Percentiles rank a stretch among this genome's conserved stretches.
Conservation (phyloP, 768 basidiomycete species). For the Boletus subparvulus region DNA sequence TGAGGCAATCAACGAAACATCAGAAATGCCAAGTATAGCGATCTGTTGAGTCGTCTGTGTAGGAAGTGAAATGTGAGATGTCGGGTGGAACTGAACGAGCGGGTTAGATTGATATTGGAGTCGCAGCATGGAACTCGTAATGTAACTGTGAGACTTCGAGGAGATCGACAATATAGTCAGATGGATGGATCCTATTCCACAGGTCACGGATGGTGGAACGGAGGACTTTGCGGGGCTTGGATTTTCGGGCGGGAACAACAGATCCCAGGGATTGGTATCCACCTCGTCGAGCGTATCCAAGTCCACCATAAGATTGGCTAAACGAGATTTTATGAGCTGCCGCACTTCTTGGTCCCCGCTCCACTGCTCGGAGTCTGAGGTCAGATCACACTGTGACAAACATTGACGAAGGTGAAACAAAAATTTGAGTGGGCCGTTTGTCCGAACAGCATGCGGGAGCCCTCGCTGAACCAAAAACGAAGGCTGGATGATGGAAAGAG, state of each 20-base stretch:
- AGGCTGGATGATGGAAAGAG: slow-evolving; percentile 79
- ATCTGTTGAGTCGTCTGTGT: slow-evolving; percentile 20
- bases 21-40: slow-evolving; percentile 38
- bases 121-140: slow-evolving; percentile 26
- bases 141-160: slow-evolving; percentile 22
- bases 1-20: slow-evolving; percentile 44
- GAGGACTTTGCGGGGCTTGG: slow-evolving; percentile 2
- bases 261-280: slow-evolving; percentile 21
- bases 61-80: slow-evolving; percentile 16
- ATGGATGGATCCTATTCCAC: slow-evolving; percentile 17
- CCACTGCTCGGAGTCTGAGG: slow-evolving; percentile 4
- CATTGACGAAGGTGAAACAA: slow-evolving; percentile 67
- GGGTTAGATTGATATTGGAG: slow-evolving; percentile 24
- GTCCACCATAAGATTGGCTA: slow-evolving; percentile 41
- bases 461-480: slow-evolving; percentile 82
- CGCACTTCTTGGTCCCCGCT: slow-evolving; percentile 33
- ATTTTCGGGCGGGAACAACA: slow-evolving; percentile 19
- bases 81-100: slow-evolving; percentile 7
- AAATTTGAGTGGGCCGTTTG: slow-evolving; percentile 70
- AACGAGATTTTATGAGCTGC: slow-evolving; percentile 39
- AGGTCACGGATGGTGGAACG: slow-evolving; percentile 10
- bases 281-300: slow-evolving; percentile 39
- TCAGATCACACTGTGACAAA: slow-evolving; percentile 48
- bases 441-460: slow-evolving; percentile 62
- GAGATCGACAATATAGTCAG: slow-evolving; percentile 22